Conservation (phyloP, 306 rosid genomes). For the Acmispon strigosus region DNA sequence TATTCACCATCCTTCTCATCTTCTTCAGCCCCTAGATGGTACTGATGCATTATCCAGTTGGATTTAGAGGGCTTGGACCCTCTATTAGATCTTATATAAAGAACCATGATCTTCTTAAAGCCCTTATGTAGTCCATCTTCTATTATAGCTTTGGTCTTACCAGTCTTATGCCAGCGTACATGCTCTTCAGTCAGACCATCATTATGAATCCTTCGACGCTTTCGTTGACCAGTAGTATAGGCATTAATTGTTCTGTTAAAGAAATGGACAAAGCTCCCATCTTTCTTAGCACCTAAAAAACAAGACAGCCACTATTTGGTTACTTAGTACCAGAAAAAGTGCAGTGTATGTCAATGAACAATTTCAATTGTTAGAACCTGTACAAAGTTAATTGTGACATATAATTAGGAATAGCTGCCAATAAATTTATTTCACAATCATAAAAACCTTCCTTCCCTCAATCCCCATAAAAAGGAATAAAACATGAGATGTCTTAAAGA, state of each 20-base stretch:
- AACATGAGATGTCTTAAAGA: background rate
- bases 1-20: slow-evolving; percentile 75
- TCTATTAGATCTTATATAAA: slow-evolving; percentile 53
- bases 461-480: background rate
- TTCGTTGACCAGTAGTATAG: slow-evolving; percentile 70
- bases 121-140: slow-evolving; percentile 50
- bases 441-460: background rate
- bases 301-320: slow-evolving; percentile 12
- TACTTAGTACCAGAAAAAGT: background rate
- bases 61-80: slow-evolving; percentile 56
- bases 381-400: background rate
- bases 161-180: slow-evolving; percentile 50
- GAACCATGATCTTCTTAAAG: slow-evolving; percentile 83
- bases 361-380: background rate
- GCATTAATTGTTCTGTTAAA: slow-evolving; percentile 73
- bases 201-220: slow-evolving; percentile 43
- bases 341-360: background rate
- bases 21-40: slow-evolving; percentile 71
- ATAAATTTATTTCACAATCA: slow-evolving; percentile 1
- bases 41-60: slow-evolving; percentile 91
- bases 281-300: slow-evolving; percentile 74
- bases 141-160: slow-evolving; percentile 34
- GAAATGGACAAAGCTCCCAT: slow-evolving; percentile 71
- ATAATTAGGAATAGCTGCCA: background rate
- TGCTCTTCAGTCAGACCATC: slow-evolving; percentile 30